Evolutionary conservation across 83 land plant genomes (phyloP), one percentile per base, ranked within the genome.

Genomic region (Picea abies): DNA sequence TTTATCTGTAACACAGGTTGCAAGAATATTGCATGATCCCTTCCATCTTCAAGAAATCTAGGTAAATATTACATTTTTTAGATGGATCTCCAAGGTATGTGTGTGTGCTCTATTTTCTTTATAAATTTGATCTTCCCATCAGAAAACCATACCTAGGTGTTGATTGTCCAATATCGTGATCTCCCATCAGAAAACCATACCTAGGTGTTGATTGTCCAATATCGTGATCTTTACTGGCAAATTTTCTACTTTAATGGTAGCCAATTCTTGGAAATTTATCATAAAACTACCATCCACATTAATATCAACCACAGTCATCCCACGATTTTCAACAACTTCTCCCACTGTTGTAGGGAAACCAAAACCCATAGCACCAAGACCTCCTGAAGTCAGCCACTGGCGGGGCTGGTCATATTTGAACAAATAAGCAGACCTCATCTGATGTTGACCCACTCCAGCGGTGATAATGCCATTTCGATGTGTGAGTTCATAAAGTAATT

Each of bases 361-460:
- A 81, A 95, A 95, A 17, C 97, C 97, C 97, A 95, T 93, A 17
- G 97, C 93, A 22, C 97, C 97, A 23, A 95, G 83, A 25, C 97
- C 96, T 11, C 94, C 90, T 12, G 96, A 93, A 2, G 97, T 87
- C 39, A 92, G 84, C 96, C 96, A 95, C 62, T 93, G 90, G 6
- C 97, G 85, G 16, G 97, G 94, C 35, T 86, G 79, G 65, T 89
- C 88, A 71, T 90, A 95, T 60, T 85, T 88, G 86, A 86, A 95
- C 81, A 81, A 93, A 77, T 95, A 96, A 14, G 97, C 97, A 44
- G 97, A 91, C 97, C 96, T 92, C 97, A 95, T 95, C 84, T 95
- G 97, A 82, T 93, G 96, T 79, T 93, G 94, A 41, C 29, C 29
- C 29, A 29, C 29, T 29, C 29, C 29, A 29, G 29, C 0, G 29